These are phyloP conservation scores for Colletotrichum sp. DNA, from an alignment of 2,329 filamentous ascomycete species.

Conservation along the genomic window DNA sequence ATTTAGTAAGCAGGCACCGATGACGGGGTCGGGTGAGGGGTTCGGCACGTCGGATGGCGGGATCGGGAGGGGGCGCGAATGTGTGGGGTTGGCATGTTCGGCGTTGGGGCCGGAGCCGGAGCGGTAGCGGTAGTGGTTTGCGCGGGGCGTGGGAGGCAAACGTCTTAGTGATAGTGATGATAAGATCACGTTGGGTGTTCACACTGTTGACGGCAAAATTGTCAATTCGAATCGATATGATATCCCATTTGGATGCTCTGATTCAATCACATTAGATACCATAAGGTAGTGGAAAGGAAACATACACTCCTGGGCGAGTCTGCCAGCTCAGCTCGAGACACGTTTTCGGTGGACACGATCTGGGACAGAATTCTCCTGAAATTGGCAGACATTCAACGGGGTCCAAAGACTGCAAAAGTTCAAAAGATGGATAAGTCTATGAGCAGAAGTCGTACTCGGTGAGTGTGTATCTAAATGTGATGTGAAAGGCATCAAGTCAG, in stretches of 20 bases:
- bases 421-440: neutral
- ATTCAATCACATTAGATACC: rapidly evolving
- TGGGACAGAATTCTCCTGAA: neutral
- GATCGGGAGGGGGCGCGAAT: neutral
- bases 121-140: neutral
- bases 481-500: neutral
- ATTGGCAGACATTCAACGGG: neutral
- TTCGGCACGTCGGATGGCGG: neutral
- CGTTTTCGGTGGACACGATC: rapidly evolving
- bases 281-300: neutral
- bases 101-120: neutral
- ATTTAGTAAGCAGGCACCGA: neutral
- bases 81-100: neutral
- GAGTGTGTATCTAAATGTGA: neutral
- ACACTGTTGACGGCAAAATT: too few species aligned
- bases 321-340: neutral
- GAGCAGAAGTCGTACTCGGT: neutral
- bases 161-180: too few species aligned
- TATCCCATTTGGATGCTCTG: neutral
- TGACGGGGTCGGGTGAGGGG: neutral
- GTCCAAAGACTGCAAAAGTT: neutral
- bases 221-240: too few species aligned
- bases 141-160: neutral
- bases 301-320: rapidly evolving
- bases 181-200: too few species aligned